phyloP scores from a whole-genome alignment of 2,329 filamentous ascomycete species.

The Cordyceps militaris region DNA sequence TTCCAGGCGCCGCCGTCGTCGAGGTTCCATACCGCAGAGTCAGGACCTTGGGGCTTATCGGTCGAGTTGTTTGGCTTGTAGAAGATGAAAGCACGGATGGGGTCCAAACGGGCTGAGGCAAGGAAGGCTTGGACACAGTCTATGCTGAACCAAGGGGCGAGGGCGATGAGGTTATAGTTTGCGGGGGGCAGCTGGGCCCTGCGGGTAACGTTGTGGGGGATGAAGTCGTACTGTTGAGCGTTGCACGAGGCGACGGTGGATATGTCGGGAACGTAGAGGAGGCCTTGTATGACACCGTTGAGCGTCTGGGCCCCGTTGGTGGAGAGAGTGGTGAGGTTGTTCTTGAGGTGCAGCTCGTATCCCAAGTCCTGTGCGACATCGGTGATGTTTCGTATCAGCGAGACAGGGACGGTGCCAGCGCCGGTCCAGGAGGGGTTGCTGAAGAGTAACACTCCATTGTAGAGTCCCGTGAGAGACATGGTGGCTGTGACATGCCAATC shows the following conservation, averaged over 20 bases:
- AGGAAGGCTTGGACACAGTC: conserved; percentile 71
- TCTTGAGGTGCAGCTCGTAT: conserved; percentile 43
- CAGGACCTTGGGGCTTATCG: conserved; percentile 56
- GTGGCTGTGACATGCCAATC: conserved; percentile 12
- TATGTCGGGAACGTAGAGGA: conserved; percentile 79
- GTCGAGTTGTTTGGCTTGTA: conserved; percentile 52
- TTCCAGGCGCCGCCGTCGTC: conserved; percentile 67
- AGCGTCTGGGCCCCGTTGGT: conserved; percentile 53
- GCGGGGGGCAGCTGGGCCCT: conserved; percentile 59
- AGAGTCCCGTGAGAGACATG: conserved; percentile 38
- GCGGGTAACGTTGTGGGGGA: conserved; percentile 70
- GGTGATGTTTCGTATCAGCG: conserved; percentile 50
- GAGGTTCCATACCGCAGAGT: conserved; percentile 63
- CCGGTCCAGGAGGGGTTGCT: conserved; percentile 51
- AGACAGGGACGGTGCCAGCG: conserved; percentile 42
- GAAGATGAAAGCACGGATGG: conserved; percentile 57
- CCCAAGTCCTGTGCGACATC: conserved; percentile 44
- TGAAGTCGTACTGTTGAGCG: conserved; percentile 52
- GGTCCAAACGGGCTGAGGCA: conserved; percentile 47
- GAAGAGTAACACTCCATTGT: conserved; percentile 51
- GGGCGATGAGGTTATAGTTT: conserved; percentile 68
- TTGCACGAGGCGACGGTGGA: conserved; percentile 52
- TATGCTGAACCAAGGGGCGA: conserved; percentile 78
- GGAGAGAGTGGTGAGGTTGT: conserved; percentile 70
- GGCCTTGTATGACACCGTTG: conserved; percentile 61